Evolutionary conservation across 1,139 yeast species (phyloP).

Genomic region (Pneumocystis canis): DNA sequence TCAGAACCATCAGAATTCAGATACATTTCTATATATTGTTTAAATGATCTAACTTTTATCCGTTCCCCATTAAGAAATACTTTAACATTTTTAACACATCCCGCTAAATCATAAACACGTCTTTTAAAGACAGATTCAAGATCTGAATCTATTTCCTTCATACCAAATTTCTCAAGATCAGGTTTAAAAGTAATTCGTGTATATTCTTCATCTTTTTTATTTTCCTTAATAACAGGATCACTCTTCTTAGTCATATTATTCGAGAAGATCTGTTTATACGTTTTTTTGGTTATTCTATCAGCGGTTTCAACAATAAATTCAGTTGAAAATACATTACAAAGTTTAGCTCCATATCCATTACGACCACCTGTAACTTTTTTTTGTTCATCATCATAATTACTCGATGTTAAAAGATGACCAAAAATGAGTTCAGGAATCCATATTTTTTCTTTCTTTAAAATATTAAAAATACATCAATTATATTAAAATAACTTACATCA

Average conservation of each 20-base stretch:
- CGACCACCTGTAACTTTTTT: slow-evolving; percentile 98
- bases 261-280: slow-evolving; percentile 73
- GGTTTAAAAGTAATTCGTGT: slow-evolving; percentile 86
- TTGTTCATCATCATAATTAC: slow-evolving; percentile 89
- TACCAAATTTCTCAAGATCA: slow-evolving; percentile 68
- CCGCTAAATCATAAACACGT: slow-evolving; percentile 91
- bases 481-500: slow-evolving; percentile 22
- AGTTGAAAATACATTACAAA: slow-evolving; percentile 84
- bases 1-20: slow-evolving; percentile 51
- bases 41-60: slow-evolving; percentile 59
- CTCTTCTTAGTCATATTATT: slow-evolving; percentile 69
- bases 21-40: slow-evolving; percentile 78
- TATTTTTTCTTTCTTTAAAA: slow-evolving; percentile 52
- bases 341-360: slow-evolving; percentile 94
- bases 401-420: slow-evolving; percentile 86
- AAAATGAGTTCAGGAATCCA: slow-evolving; percentile 93
- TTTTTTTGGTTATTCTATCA: slow-evolving; percentile 46
- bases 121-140: slow-evolving; percentile 71
- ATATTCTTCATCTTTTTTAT: slow-evolving; percentile 52
- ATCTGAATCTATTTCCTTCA: slow-evolving; percentile 71
- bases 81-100: slow-evolving; percentile 75
- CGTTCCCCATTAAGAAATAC: slow-evolving; percentile 67
- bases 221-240: slow-evolving; percentile 55
- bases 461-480: not conserved
- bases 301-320: slow-evolving; percentile 84